A percentile compares a stretch with the other conserved stretches of the same genome.
These are phyloP conservation scores for Xylaria sp. DNA, from an alignment of 2,329 filamentous ascomycete species.

Conservation along the genomic window DNA sequence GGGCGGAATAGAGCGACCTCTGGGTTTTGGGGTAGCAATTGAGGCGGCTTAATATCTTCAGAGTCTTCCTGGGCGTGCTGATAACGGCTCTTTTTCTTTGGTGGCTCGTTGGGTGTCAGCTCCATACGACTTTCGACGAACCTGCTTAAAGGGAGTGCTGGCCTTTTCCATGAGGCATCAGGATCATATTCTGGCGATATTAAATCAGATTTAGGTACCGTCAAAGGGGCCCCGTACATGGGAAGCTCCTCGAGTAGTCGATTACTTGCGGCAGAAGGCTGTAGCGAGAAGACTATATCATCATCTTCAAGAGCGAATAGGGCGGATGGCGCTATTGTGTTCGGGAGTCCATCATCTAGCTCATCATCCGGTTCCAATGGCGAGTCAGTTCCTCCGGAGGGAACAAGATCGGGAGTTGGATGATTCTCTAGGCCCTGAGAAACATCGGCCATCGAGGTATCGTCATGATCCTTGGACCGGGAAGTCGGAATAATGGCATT, in stretches of 20 bases:
- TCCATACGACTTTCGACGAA: slow-evolving; percentile 85
- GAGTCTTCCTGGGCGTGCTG: slow-evolving; percentile 79
- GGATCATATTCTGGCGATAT: slow-evolving; percentile 69
- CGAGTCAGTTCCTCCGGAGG: slow-evolving; percentile 71
- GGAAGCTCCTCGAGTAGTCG: slow-evolving; percentile 84
- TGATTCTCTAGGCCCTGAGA: slow-evolving; percentile 56
- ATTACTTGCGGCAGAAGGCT: slow-evolving; percentile 78
- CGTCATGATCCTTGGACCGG: slow-evolving; percentile 48
- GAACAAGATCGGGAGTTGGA: slow-evolving; percentile 74
- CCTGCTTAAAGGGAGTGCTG: slow-evolving; percentile 86
- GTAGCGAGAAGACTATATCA: slow-evolving; percentile 82
- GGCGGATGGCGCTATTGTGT: slow-evolving; percentile 75
- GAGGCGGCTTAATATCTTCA: slow-evolving; percentile 50
- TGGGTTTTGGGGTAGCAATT: slow-evolving; percentile 74
- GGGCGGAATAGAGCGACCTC: slow-evolving; percentile 89
- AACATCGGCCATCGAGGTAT: slow-evolving; percentile 51
- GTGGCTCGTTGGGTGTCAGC: slow-evolving; percentile 72
- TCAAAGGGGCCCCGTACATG: slow-evolving; percentile 75
- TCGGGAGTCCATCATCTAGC: slow-evolving; percentile 48
- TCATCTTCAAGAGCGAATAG: slow-evolving; percentile 86
- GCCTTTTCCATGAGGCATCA: slow-evolving; percentile 78
- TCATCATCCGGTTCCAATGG: slow-evolving; percentile 59
- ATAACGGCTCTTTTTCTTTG: slow-evolving; percentile 83
- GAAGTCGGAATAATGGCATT: slow-evolving; percentile 62
- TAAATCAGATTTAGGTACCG: slow-evolving; percentile 68